Base-by-base conservation (phyloP, 768 basidiomycete species). In the Tulasnella sp. region DNA sequence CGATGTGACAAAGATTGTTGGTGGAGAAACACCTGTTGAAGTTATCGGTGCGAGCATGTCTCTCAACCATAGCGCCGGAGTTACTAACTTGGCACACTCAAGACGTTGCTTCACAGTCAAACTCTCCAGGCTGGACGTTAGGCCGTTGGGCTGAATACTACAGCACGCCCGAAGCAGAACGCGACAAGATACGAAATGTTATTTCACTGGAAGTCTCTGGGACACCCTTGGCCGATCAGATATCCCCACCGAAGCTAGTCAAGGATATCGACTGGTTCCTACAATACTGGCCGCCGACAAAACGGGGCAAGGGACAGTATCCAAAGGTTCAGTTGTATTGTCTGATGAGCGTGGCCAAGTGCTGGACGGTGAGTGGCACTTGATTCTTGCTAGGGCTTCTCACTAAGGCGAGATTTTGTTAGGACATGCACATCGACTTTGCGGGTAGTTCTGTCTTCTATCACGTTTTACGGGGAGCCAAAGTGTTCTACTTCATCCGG, bases 371-470 rank as follows among this genome's bases (percentile, higher is more conserved):
- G 63, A 66, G 82, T 27, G 55, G 12, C 4, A 32, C 35, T 58
- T 4, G 54, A 40, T 6, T 52, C 29, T 51, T 11, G 11, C 11
- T 3, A 3, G 15, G 41, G 55, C 2, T 4, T 31, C 25, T 49
- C 17, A 14, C 31, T 29, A 15, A 27, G 11, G 23, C 3, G 7
- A 17, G 2, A 15, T 36, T 29, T 46, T 29, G 35, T 17, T 65
- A 93, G 91, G 94, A 97, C 66, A 97, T 93, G 96, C 94, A 99
- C 65, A 75, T 98, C 59, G 96, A 99, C 70, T 97, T 99, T 67
- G 94, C 94, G 19, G 96, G 92, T 0, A 92, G 88, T 2, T 94
- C 87, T 1, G 94, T 93, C n/a, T 98, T 94, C 69, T 98, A 98
- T 65, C 92, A 97, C 63, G 83, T 99, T 59, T 74, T 96, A 17